Percentiles rank a stretch among this genome's conserved stretches.
These are phyloP conservation scores for Aspergillus viridinutans DNA, from an alignment of 2,329 filamentous ascomycete species.

Conservation along the genomic window DNA sequence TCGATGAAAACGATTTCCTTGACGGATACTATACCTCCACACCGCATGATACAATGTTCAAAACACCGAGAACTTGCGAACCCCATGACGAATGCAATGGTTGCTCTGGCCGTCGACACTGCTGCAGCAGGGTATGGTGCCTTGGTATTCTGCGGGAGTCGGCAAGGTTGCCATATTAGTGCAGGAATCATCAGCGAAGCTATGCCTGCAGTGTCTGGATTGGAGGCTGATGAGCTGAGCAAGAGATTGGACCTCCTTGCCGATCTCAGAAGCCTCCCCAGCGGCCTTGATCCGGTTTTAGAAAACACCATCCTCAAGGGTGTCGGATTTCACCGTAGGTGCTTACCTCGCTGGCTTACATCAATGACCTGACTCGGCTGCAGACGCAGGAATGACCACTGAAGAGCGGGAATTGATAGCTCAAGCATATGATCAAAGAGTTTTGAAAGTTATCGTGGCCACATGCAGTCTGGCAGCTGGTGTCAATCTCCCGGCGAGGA, in stretches of 20 bases:
- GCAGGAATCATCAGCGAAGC: conserved; percentile 65
- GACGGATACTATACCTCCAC: conserved; percentile 31
- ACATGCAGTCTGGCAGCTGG: conserved; percentile 78
- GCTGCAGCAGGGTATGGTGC: conserved; percentile 65
- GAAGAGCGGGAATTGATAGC: conserved; percentile 72
- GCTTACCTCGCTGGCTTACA: neutral
- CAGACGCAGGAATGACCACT: conserved; percentile 55
- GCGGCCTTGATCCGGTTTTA: conserved; percentile 62
- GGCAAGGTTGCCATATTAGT: conserved; percentile 62
- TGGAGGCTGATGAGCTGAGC: conserved; percentile 50
- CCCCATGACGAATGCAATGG: conserved; percentile 64
- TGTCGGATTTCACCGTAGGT: conserved; percentile 69
- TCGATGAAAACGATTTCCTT: conserved; percentile 23
- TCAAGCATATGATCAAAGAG: conserved; percentile 64
- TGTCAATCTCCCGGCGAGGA: conserved; percentile 68
- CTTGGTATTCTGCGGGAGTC: conserved; percentile 69
- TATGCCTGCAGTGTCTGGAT: conserved; percentile 51
- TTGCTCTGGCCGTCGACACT: conserved; percentile 66
- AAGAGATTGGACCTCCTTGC: conserved; percentile 61
- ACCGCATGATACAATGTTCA: conserved; percentile 53
- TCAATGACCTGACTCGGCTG: conserved; percentile 24
- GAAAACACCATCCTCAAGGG: conserved; percentile 62
- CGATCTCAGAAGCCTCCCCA: conserved; percentile 61
- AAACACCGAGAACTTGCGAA: conserved; percentile 59
- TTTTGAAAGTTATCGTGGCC: conserved; percentile 67